phyloP scores from a whole-genome alignment of 176 grass and related monocot genomes.

The Bonia amplexicaulis region DNA sequence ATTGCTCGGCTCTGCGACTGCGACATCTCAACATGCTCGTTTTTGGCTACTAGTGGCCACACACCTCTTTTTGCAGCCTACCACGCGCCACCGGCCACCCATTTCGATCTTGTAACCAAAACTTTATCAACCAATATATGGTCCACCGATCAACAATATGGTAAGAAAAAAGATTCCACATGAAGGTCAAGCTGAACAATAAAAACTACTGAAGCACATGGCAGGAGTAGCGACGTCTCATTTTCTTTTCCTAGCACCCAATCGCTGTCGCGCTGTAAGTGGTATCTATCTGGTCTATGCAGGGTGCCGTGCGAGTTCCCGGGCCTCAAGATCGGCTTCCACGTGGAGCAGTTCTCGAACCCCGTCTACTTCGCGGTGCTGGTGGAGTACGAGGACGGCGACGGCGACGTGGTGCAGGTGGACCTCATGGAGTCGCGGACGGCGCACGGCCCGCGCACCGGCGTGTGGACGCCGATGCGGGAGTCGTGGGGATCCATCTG shows the following conservation, averaged over 20 bases:
- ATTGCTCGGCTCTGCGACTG: background rate
- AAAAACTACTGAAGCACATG: background rate
- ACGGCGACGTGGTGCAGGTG: slow-evolving; percentile 86
- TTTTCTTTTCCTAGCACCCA: background rate
- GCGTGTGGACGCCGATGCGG: slow-evolving; percentile 55
- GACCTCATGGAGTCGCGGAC: slow-evolving; percentile 59
- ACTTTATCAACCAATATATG: background rate
- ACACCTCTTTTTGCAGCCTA: slow-evolving; percentile 1
- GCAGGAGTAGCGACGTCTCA: background rate
- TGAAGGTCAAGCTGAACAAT: background rate
- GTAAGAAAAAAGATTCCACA: background rate
- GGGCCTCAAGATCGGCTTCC: slow-evolving; percentile 74
- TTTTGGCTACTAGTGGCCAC: slow-evolving; percentile 6
- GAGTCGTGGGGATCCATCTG: slow-evolving; percentile 78
- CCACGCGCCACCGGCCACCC: slow-evolving; percentile 29
- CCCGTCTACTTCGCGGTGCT: slow-evolving; percentile 68
- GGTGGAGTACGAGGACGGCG: slow-evolving; percentile 88
- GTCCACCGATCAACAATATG: background rate
- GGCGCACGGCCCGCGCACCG: background rate
- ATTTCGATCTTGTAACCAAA: background rate
- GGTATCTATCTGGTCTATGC: background rate
- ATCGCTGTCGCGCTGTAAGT: background rate
- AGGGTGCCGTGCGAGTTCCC: slow-evolving; percentile 86
- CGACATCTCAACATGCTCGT: slow-evolving; percentile 14
- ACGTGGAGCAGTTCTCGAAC: slow-evolving; percentile 73